Evolutionary conservation across 2,329 filamentous ascomycete species (phyloP).

Genomic region (Parastagonospora nodorum): DNA sequence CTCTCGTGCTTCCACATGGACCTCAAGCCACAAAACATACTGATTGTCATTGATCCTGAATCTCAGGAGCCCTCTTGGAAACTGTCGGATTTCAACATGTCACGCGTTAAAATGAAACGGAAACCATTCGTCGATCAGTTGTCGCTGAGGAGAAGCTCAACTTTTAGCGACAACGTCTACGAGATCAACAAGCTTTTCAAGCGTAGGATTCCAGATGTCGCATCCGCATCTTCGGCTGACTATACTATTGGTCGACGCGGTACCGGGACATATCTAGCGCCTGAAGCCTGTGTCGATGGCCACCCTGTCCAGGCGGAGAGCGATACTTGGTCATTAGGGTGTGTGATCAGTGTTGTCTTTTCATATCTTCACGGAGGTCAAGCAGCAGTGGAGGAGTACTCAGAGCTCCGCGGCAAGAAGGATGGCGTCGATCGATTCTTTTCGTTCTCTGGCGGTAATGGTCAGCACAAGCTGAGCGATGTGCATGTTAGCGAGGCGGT

Average conservation of each 20-base stretch:
- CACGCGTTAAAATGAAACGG: constrained; percentile 39
- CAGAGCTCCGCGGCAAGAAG: neutral
- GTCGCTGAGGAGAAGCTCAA: neutral
- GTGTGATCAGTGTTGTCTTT: constrained; percentile 48
- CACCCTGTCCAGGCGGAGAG: constrained; percentile 25
- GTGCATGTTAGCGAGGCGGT: constrained; percentile 2
- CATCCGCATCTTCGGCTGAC: neutral
- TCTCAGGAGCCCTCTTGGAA: constrained; percentile 45
- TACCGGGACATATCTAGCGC: constrained; percentile 48
- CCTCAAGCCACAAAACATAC: constrained; percentile 26
- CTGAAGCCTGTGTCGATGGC: constrained; percentile 44
- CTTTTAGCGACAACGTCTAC: constrained; percentile 10
- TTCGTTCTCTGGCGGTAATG: neutral
- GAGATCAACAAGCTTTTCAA: constrained; percentile 39
- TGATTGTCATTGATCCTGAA: constrained; percentile 43
- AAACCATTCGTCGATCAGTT: constrained; percentile 13
- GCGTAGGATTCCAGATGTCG: constrained; percentile 11
- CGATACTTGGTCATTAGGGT: constrained; percentile 51
- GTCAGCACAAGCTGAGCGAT: neutral
- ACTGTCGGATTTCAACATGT: constrained; percentile 51
- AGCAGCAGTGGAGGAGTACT: constrained; percentile 1
- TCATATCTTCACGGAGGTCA: constrained; percentile 44
- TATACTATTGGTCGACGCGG: constrained; percentile 34
- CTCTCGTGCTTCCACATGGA: constrained; percentile 52
- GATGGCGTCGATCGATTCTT: neutral